Conservation (phyloP, 495 filamentous ascomycete genomes). For the Gamarada debralockiae region DNA sequence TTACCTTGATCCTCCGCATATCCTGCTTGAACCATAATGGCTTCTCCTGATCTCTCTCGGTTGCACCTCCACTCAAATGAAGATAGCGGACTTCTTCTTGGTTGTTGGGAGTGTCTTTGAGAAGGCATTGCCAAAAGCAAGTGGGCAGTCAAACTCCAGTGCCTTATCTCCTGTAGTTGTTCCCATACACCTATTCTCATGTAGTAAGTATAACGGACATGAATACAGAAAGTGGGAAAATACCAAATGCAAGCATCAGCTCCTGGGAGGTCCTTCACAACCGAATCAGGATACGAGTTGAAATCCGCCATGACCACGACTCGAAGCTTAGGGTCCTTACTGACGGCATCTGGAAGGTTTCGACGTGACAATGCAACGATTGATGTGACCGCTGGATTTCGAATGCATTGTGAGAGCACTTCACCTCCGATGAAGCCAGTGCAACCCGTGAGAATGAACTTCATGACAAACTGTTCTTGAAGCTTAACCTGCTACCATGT, state of each 20-base stretch:
- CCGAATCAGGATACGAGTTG: slow-evolving; percentile 32
- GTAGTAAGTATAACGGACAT: background rate
- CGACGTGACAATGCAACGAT: slow-evolving; percentile 28
- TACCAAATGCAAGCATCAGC: slow-evolving; percentile 52
- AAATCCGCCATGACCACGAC: slow-evolving; percentile 44
- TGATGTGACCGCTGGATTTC: slow-evolving; percentile 11
- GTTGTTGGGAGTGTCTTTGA: slow-evolving; percentile 9
- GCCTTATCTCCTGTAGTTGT: slow-evolving; percentile 10
- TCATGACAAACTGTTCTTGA: no score
- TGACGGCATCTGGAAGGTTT: slow-evolving; percentile 25
- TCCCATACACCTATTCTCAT: slow-evolving; percentile 15
- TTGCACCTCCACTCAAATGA: slow-evolving; percentile 42
- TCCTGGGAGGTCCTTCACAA: slow-evolving; percentile 38
- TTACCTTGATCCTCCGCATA: slow-evolving; percentile 41
- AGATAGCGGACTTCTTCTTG: slow-evolving; percentile 41
- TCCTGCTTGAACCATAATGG: slow-evolving; percentile 37
- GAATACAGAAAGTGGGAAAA: slow-evolving; percentile 20
- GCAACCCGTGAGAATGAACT: slow-evolving; percentile 10
- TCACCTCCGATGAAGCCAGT: slow-evolving; percentile 16
- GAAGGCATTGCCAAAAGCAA: slow-evolving; percentile 40
- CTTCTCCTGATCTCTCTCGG: slow-evolving; percentile 44
- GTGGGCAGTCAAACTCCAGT: slow-evolving; percentile 27
- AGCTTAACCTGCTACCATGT: no score
- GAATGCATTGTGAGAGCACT: slow-evolving; percentile 13
- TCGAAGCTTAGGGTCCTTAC: slow-evolving; percentile 36